phyloP scores from a whole-genome alignment of 2,329 filamentous ascomycete genomes.

The Fusarium subtropicale region DNA sequence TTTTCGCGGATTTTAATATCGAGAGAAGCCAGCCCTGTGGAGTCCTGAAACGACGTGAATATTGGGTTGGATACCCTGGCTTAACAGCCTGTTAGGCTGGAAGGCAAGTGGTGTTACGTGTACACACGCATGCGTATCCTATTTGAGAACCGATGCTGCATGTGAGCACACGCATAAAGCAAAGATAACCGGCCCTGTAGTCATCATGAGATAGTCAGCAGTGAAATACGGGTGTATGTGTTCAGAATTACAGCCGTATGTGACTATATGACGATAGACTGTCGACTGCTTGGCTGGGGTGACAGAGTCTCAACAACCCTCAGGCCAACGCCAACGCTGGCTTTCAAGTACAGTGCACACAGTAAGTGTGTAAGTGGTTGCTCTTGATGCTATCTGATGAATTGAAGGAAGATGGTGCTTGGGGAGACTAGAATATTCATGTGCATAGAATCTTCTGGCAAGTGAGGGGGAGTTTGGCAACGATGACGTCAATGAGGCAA shows the following conservation, averaged over 20 bases:
- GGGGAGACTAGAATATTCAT: background rate
- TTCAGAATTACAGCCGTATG: background rate
- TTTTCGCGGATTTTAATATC: background rate
- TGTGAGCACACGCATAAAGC: background rate
- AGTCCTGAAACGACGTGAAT: background rate
- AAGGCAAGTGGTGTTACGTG: background rate
- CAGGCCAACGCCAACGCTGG: background rate
- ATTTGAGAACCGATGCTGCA: conserved; percentile 1
- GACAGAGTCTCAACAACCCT: background rate
- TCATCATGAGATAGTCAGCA: conserved; percentile 7
- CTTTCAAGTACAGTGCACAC: background rate
- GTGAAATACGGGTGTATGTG: background rate
- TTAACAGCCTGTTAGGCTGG: background rate
- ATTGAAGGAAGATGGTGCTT: background rate
- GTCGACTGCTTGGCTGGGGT: background rate
- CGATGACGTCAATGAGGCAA: conserved; percentile 46
- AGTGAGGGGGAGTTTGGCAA: background rate
- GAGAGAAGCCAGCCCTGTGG: background rate
- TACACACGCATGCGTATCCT: background rate
- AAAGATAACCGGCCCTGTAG: background rate
- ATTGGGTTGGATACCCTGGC: background rate
- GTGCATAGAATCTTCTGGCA: conserved; percentile 25
- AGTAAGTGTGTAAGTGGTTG: background rate
- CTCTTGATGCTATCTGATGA: background rate
- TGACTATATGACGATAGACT: background rate